Evolutionary conservation across 345 rosid species (phyloP), one percentile per base, ranked within the genome.

Genomic region (Eucalyptus sp.): DNA sequence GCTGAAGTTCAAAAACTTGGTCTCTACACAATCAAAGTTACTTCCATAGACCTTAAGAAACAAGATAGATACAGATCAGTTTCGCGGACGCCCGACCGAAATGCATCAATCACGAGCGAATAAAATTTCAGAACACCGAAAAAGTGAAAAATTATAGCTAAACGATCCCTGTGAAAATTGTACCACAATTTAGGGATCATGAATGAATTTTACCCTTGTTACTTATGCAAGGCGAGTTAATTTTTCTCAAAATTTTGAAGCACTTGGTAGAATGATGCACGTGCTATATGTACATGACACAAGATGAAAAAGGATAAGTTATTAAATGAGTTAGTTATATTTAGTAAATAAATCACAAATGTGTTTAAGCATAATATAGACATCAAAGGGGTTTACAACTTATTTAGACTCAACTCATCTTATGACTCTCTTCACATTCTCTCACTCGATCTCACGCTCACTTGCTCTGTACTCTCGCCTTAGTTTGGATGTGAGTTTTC

Each of bases 391-490:
- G 0, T 56, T 4, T 56, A 56, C 1, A 22, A 56, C 5, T 50
- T 56, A 20, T 22, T 22, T 56, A 22, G 60, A 56, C 27, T 20
- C 2, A 4, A 56, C 27, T 9, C 27, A 54, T 9, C 12, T 56
- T 20, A 22, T 1, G 5, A 56, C 60, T 22, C 60, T 8, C 60
- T 56, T 56, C 27, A 20, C 1, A 56, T 56, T 56, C 1, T 0
- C 60, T 54, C 25, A 56, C 60, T 56, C 5, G 0, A 56, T 56
- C 5, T 56, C 60, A 22, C 11, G 1, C 60, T 56, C 12, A 56
- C 27, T 56, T 9, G 5, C 27, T 20, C 1, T 5, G 0, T 8
- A 22, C 0, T 56, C 27, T 56, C 3, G 5, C 27, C 60, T 56
- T 2, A 22, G 5, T 56, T 56, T 56, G 27, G 27, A 9, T 22